These are phyloP conservation scores for Vitis hybrid DNA, from an alignment of 177 flowering plant species.

Conservation along the genomic window DNA sequence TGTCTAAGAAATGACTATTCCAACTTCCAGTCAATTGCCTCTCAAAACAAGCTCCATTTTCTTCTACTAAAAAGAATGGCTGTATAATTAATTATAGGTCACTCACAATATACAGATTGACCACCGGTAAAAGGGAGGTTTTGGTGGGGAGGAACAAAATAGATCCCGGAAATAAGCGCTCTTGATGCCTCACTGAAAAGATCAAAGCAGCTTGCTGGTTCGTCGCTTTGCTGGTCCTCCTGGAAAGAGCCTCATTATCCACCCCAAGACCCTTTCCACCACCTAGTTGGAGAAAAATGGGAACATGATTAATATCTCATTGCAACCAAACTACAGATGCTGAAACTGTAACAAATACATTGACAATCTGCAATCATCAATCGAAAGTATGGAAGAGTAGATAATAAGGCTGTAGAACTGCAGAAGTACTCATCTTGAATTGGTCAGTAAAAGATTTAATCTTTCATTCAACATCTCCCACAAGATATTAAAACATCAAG, in stretches of 20 bases:
- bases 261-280: conserved; percentile 91
- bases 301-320: not conserved
- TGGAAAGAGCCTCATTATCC: conserved; percentile 97
- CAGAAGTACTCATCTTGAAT: no score
- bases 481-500: no score
- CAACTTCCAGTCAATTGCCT: conserved; percentile 10
- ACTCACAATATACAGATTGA: conserved; percentile 33
- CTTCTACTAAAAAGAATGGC: conserved; percentile 35
- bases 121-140: conserved; percentile 13
- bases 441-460: no score
- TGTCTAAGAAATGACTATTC: conserved; percentile 13
- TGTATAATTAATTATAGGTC: conserved; percentile 9
- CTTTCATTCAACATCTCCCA: no score
- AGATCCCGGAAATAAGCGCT: not conserved
- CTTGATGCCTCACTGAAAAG: not conserved
- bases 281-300: conserved; percentile 45
- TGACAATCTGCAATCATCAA: no score
- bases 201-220: conserved; percentile 71
- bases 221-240: conserved; percentile 84
- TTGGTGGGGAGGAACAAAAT: not conserved
- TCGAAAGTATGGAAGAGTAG: no score
- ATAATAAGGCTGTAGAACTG: no score
- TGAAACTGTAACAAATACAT: no score
- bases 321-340: not conserved
- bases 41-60: conserved; percentile 12